These are phyloP conservation scores for Cladophialophora immunda DNA, from an alignment of 2,329 filamentous ascomycete species.

Conservation along the genomic window DNA sequence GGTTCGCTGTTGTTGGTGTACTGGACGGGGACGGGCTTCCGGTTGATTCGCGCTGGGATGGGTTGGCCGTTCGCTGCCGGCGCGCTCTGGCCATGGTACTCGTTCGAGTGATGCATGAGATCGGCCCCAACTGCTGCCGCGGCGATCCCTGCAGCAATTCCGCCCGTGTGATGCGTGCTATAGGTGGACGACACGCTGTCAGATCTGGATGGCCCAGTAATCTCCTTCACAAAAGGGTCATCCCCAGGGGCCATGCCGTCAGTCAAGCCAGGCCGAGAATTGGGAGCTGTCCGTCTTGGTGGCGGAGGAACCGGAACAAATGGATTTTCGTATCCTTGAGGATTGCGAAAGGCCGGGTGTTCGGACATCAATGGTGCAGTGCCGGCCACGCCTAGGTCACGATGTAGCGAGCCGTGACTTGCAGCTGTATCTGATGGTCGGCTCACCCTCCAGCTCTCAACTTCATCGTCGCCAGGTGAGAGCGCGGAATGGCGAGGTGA, in stretches of 20 bases:
- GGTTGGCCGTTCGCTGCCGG: not conserved
- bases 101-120: slow-evolving; percentile 30
- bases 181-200: slow-evolving; percentile 13
- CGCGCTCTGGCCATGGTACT: slow-evolving; percentile 20
- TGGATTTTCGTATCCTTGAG: slow-evolving; percentile 36
- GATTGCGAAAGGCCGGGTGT: slow-evolving; percentile 30
- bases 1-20: slow-evolving; percentile 31
- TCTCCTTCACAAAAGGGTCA: slow-evolving; percentile 29
- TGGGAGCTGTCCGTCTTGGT: slow-evolving; percentile 36
- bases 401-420: slow-evolving; percentile 17
- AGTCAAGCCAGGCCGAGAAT: slow-evolving; percentile 34
- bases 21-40: slow-evolving; percentile 35
- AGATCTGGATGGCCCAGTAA: slow-evolving; percentile 14
- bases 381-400: slow-evolving; percentile 1
- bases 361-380: slow-evolving; percentile 37
- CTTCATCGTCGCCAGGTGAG: slow-evolving; percentile 37
- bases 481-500: slow-evolving; percentile 38
- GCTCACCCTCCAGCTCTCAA: slow-evolving; percentile 38
- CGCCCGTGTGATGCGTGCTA: slow-evolving; percentile 13
- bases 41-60: slow-evolving; percentile 17
- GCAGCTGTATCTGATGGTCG: slow-evolving; percentile 14
- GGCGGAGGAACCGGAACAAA: slow-evolving; percentile 40
- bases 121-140: slow-evolving; percentile 34
- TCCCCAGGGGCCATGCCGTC: slow-evolving; percentile 29
- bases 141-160: slow-evolving; percentile 33